Evolutionary conservation across 139 green algal genomes (phyloP), one percentile per base, ranked within the genome.

Genomic region (Tetraselmis chui): DNA sequence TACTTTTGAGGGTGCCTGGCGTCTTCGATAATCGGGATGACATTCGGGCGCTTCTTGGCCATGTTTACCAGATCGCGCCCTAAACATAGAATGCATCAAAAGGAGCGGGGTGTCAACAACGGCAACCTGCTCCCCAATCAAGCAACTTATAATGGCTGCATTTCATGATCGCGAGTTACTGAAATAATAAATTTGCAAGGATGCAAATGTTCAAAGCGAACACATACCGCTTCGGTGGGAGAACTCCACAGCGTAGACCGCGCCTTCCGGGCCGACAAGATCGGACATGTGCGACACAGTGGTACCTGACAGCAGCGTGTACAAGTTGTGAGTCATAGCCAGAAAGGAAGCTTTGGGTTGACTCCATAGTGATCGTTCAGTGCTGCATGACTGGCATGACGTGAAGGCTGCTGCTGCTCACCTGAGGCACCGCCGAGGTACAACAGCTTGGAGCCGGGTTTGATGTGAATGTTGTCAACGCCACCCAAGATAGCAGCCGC

Each of bases 11-110:
- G 97, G 89, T 99, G 95, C 28, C 97, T 91, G 0, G 97, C 97
- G 80, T 99, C 96, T 91, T 99, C 97, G 82, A 99, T 99, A 90
- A 99, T 99, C 79, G 97, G 97, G 82, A 99, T 95, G 24, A 99
- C 88, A 91, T 99, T 99, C 30, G 97, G 97, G 31, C 97, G 91
- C 92, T 99, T 98, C 94, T 99, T 99, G 45, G 97, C 97, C 97
- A 99, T 99, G 95, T 99, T 99, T 26, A 99, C 95, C 29, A 99
- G 88, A 87, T 99, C 97, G 82, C 97, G 91, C 1, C 97, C 97
- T 80, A 84, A 86, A 83, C 1, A 80, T 2, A 81, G 1, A 24
- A 2, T 1, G 31, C 23, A 11, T 0, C 32, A 76, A 1, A 1
- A 11, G 28, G 31, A 76, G 22, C 58, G 59, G 75, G n/a, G n/a